Evolutionary conservation across 768 basidiomycete genomes (phyloP).

Genomic region (Heimioporus sp.): DNA sequence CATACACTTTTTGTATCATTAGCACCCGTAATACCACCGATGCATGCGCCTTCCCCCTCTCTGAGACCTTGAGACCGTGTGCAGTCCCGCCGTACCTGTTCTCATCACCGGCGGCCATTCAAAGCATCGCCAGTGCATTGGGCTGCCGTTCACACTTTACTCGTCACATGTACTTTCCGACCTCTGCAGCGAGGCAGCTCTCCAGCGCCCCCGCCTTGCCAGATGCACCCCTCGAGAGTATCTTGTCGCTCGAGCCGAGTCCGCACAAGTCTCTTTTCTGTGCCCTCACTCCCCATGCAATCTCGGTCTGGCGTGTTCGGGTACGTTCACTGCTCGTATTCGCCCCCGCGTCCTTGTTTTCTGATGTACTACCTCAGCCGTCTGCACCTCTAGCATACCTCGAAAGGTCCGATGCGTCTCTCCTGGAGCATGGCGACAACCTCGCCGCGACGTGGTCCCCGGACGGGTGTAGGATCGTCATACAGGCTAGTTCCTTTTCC

Average conservation of each 20-base stretch:
- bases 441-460: slow-evolving; percentile 74
- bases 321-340: slow-evolving; percentile 40
- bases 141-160: background rate
- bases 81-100: background rate
- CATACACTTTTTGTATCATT: slow-evolving; percentile 31
- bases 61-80: background rate
- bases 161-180: slow-evolving; percentile 80
- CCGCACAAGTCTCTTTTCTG: slow-evolving; percentile 79
- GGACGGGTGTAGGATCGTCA: slow-evolving; percentile 74
- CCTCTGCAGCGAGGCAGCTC: slow-evolving; percentile 71
- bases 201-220: slow-evolving; percentile 69
- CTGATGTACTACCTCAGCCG: slow-evolving; percentile 44
- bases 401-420: slow-evolving; percentile 71
- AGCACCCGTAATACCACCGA: slow-evolving; percentile 26
- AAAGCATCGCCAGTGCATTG: too few species aligned
- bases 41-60: background rate
- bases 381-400: slow-evolving; percentile 70
- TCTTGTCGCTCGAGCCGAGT: slow-evolving; percentile 60
- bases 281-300: slow-evolving; percentile 63
- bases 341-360: background rate
- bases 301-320: slow-evolving; percentile 81
- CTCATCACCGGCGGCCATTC: slow-evolving; percentile 8
- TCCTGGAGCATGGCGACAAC: slow-evolving; percentile 85
- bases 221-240: slow-evolving; percentile 54
- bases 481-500: slow-evolving; percentile 54